Conservation (phyloP, 257 asterid species). For the Handroanthus guayacan region DNA sequence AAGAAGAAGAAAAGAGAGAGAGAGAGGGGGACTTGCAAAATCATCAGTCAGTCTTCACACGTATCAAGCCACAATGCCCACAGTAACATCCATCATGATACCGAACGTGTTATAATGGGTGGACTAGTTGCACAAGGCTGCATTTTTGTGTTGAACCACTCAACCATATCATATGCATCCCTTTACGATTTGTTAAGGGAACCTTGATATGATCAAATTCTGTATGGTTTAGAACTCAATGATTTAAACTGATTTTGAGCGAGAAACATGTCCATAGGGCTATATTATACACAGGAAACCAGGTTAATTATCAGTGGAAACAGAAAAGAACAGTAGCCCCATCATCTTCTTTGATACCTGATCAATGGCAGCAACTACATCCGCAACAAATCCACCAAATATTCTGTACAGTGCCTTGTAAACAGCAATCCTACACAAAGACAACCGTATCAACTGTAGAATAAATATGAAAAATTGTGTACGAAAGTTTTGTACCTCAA, state of each 20-base stretch:
- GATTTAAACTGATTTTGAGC: neutral
- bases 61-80: neutral
- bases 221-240: neutral
- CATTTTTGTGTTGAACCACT: neutral
- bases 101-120: neutral
- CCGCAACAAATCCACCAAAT: constrained; percentile 82
- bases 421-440: constrained; percentile 67
- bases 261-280: neutral
- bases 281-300: neutral
- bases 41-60: neutral
- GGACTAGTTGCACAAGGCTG: neutral
- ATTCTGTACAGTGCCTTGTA: constrained; percentile 85
- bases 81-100: neutral
- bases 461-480: neutral
- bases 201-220: too few relatives aligned
- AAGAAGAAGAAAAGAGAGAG: neutral
- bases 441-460: constrained; percentile 24
- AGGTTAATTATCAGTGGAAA: neutral
- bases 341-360: constrained; percentile 53
- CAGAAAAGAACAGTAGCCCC: neutral
- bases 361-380: constrained; percentile 86
- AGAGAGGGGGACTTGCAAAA: neutral
- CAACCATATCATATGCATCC: too few relatives aligned
- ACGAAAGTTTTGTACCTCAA: neutral
- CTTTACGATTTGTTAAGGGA: too few relatives aligned